Conservation (phyloP, 2,329 filamentous ascomycete species). For the Arthrinium puccinioides region DNA sequence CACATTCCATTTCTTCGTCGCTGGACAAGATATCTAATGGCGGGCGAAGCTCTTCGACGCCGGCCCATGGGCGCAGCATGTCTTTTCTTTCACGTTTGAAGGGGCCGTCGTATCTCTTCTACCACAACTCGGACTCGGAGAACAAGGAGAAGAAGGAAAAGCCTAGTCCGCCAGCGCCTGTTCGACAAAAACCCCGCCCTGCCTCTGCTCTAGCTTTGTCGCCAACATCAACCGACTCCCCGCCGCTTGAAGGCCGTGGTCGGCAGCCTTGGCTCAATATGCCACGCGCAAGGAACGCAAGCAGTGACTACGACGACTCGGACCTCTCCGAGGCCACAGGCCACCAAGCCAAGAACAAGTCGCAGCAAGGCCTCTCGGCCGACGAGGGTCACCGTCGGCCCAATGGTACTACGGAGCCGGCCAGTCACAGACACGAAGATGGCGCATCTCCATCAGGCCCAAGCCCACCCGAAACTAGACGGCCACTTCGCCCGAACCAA, state of each 20-base stretch:
- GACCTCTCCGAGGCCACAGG: not conserved
- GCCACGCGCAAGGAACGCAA: conserved; percentile 2
- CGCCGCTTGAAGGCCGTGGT: not conserved
- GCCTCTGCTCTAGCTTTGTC: not conserved
- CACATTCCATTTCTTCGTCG: conserved; percentile 20
- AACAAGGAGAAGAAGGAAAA: conserved; percentile 8
- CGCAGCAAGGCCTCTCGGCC: not conserved
- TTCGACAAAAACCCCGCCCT: not conserved
- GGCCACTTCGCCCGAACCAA: no score
- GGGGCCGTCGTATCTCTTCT: conserved; percentile 24
- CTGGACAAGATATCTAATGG: conserved; percentile 15
- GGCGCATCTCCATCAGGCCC: no score
- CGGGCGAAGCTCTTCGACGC: conserved; percentile 13
- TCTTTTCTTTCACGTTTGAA: conserved; percentile 22
- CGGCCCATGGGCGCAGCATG: conserved; percentile 20
- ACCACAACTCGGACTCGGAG: conserved; percentile 9
- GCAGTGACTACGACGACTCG: conserved; percentile 4
- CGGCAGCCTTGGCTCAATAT: not conserved
- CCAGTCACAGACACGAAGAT: no score
- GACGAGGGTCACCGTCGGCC: conserved; percentile 6
- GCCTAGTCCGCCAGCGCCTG: conserved; percentile 6
- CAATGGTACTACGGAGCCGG: not conserved
- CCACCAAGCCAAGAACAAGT: not conserved
- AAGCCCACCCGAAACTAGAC: no score
- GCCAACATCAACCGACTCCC: not conserved